Conservation (phyloP, 352 stramenopile genomes). For the Globisporangium paroecandrum region DNA sequence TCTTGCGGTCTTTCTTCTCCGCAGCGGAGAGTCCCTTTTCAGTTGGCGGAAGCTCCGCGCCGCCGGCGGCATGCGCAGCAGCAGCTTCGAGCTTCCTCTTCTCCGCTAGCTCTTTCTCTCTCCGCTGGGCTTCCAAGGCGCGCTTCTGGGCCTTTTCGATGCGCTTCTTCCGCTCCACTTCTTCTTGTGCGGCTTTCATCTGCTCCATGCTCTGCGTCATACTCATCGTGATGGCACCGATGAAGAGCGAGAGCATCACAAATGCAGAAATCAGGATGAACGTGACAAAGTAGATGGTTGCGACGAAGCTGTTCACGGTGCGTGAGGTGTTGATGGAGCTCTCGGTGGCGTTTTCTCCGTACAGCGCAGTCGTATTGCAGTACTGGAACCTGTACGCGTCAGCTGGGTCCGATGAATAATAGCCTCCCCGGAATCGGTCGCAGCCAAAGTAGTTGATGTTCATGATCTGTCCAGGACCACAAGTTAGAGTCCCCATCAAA, state of each 20-base stretch:
- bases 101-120: slow-evolving; percentile 39
- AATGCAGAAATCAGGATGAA: slow-evolving; percentile 87
- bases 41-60: slow-evolving; percentile 4
- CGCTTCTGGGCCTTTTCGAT: slow-evolving; percentile 58
- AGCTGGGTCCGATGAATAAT: slow-evolving; percentile 46
- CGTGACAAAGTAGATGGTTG: slow-evolving; percentile 79
- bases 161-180: slow-evolving; percentile 54
- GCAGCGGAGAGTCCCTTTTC: slow-evolving; percentile 50
- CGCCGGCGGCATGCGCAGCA: neutral
- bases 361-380: slow-evolving; percentile 61
- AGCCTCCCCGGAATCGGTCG: slow-evolving; percentile 59
- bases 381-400: slow-evolving; percentile 44
- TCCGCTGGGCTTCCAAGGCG: slow-evolving; percentile 41
- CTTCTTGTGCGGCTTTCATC: slow-evolving; percentile 78
- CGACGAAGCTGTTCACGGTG: slow-evolving; percentile 52
- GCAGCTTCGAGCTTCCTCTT: slow-evolving; percentile 28
- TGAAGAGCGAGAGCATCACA: slow-evolving; percentile 89
- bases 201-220: slow-evolving; percentile 89
- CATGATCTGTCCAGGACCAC: slow-evolving; percentile 48
- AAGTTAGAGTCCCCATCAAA: neutral
- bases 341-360: slow-evolving; percentile 45
- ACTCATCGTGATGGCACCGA: slow-evolving; percentile 88
- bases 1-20: slow-evolving; percentile 58
- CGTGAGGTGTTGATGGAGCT: slow-evolving; percentile 30
- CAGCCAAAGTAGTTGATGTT: slow-evolving; percentile 83